Evolutionary conservation across 495 filamentous ascomycete genomes (phyloP).

Genomic region (Pyrenopolyporus hunteri): DNA sequence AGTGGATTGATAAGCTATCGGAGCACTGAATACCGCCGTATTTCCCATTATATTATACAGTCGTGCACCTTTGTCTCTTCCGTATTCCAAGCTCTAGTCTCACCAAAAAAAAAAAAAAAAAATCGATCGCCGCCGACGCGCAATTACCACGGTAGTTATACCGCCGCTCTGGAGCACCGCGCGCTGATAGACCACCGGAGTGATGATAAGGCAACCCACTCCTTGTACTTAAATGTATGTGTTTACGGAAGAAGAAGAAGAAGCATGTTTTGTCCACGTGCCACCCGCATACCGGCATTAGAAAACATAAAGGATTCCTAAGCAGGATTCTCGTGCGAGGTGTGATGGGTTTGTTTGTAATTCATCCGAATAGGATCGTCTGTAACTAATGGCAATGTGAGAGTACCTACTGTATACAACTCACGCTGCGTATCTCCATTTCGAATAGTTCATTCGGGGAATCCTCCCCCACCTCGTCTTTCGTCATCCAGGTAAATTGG

Average conservation of each 20-base stretch:
- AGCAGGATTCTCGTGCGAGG: conserved; percentile 7
- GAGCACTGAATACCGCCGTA: too few species aligned
- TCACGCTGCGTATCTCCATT: too few species aligned
- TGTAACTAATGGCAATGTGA: too few species aligned
- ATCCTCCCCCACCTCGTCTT: too few species aligned
- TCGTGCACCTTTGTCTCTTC: not conserved
- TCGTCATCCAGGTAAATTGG: not conserved
- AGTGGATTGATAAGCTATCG: too few species aligned
- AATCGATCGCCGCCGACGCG: not conserved
- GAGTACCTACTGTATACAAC: too few species aligned
- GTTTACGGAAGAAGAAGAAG: not conserved
- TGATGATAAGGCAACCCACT: too few species aligned
- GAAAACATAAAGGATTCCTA: conserved; percentile 6
- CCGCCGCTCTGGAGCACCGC: not conserved
- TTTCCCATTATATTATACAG: not conserved
- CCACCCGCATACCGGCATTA: conserved; percentile 2
- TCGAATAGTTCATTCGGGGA: too few species aligned
- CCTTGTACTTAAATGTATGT: not conserved
- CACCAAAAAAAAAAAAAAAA: too few species aligned
- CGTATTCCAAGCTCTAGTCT: too few species aligned
- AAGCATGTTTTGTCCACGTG: conserved; percentile 16
- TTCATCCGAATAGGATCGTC: not conserved
- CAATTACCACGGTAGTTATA: not conserved
- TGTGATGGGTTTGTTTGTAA: conserved; percentile 1
- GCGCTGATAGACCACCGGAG: not conserved